A percentile compares a stretch with the other conserved stretches of the same genome.
Conservation (phyloP, 2,329 filamentous ascomycete genomes). For the Pseudomassariella vexata region DNA sequence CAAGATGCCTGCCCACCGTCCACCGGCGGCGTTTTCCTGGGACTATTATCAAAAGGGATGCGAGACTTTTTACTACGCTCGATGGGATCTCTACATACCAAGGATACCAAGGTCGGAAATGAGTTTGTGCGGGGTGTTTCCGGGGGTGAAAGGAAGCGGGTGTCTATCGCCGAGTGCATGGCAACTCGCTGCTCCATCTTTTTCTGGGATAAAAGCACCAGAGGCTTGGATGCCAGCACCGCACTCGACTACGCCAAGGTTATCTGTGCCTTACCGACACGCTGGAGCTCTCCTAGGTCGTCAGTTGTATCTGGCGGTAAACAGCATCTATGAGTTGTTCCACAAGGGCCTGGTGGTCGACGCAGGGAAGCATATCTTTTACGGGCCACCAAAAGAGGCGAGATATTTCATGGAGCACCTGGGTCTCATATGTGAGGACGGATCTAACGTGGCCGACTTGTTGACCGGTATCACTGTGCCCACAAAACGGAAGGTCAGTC, state of each 20-base stretch:
- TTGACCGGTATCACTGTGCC: constrained; percentile 62
- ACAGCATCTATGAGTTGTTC: constrained; percentile 64
- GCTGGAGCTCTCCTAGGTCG: constrained; percentile 44
- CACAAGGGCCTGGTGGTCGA: constrained; percentile 67
- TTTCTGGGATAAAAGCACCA: constrained; percentile 64
- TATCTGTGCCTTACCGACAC: constrained; percentile 10
- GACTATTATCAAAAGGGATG: constrained; percentile 38
- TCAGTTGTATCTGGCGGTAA: constrained; percentile 67
- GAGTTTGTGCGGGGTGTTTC: constrained; percentile 61
- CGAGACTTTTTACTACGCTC: constrained; percentile 52
- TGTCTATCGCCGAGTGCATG: constrained; percentile 61
- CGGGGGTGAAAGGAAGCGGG: constrained; percentile 63
- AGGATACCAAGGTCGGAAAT: constrained; percentile 62
- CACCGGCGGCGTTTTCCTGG: neutral
- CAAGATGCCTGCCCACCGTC: constrained; percentile 5
- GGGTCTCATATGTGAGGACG: constrained; percentile 59
- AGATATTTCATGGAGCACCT: constrained; percentile 58
- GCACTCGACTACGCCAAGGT: constrained; percentile 56
- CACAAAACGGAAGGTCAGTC: constrained; percentile 58
- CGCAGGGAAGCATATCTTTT: constrained; percentile 60
- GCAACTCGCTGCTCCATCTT: constrained; percentile 52
- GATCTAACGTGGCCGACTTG: constrained; percentile 59
- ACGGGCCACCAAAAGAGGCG: constrained; percentile 53
- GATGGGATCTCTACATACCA: constrained; percentile 5
- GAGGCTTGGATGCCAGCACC: constrained; percentile 60